A percentile compares a stretch with the other conserved stretches of the same genome.
Evolutionary conservation across 2,329 filamentous ascomycete genomes (phyloP).

Genomic region (Pseudopyrenochaeta lycopersici): DNA sequence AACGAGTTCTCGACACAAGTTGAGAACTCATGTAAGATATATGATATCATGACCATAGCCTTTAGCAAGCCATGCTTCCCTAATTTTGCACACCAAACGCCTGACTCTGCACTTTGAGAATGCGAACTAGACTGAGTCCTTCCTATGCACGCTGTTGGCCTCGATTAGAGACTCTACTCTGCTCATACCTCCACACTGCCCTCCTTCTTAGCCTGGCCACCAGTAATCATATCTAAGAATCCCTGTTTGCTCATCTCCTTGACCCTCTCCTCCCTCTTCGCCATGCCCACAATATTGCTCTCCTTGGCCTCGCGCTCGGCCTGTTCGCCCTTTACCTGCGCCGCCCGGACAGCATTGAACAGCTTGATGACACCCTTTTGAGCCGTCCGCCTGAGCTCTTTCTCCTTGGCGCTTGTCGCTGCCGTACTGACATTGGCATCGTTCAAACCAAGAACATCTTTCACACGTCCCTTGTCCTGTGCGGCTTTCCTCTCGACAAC

Average conservation of each 20-base stretch:
- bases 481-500: conserved; percentile 81
- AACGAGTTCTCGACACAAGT: not conserved
- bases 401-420: conserved; percentile 74
- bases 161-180: no score
- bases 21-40: conserved; percentile 16
- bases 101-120: not conserved
- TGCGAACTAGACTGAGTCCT: not conserved
- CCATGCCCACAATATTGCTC: conserved; percentile 79
- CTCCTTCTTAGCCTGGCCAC: conserved; percentile 59
- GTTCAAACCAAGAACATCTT: conserved; percentile 78
- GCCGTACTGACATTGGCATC: conserved; percentile 60
- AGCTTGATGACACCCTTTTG: conserved; percentile 94
- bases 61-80: not conserved
- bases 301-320: conserved; percentile 74
- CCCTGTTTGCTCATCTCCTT: conserved; percentile 98
- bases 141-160: no score
- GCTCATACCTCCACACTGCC: conserved; percentile 18
- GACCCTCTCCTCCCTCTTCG: conserved; percentile 83
- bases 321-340: conserved; percentile 87
- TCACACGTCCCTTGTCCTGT: conserved; percentile 85
- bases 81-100: not conserved
- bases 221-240: conserved; percentile 87
- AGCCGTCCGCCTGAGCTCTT: conserved; percentile 82
- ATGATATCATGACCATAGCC: conserved; percentile 19
- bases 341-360: conserved; percentile 93